Percentiles rank a stretch among this genome's conserved stretches.
Conservation (phyloP, 805 yeast genomes). For the Yarrowia divulgata region DNA sequence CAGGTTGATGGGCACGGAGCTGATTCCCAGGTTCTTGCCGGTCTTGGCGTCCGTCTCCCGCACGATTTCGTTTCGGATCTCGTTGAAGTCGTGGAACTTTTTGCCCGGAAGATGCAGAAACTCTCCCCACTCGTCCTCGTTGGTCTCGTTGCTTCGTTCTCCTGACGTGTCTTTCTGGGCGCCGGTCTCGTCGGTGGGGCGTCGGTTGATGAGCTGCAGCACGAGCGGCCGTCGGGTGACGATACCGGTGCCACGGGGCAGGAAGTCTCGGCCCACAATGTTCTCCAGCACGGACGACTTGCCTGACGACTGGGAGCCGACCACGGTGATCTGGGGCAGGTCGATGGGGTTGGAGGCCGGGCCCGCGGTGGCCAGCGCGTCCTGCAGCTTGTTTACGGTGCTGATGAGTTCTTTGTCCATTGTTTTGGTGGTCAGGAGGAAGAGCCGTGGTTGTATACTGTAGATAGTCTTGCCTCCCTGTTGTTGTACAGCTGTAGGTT, state of each 20-base stretch:
- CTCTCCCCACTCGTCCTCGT: slow-evolving; percentile 89
- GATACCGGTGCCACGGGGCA: slow-evolving; percentile 92
- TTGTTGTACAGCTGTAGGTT: background rate
- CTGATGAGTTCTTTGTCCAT: slow-evolving; percentile 37
- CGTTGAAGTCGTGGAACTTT: slow-evolving; percentile 85
- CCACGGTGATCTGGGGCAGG: slow-evolving; percentile 93
- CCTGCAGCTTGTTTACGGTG: slow-evolving; percentile 50
- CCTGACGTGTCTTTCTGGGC: background rate
- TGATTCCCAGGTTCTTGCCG: slow-evolving; percentile 78
- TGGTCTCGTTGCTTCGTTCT: slow-evolving; percentile 41
- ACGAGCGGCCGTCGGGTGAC: slow-evolving; percentile 90
- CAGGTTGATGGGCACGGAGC: slow-evolving; percentile 89
- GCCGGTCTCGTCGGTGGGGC: slow-evolving; percentile 51
- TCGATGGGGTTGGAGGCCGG: slow-evolving; percentile 93
- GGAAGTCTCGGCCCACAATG: slow-evolving; percentile 88
- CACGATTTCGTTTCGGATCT: slow-evolving; percentile 88
- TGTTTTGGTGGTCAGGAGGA: background rate
- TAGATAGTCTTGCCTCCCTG: too few relatives aligned
- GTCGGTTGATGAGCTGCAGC: slow-evolving; percentile 76
- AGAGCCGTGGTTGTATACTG: background rate
- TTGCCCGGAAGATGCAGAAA: slow-evolving; percentile 90
- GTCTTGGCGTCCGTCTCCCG: slow-evolving; percentile 87
- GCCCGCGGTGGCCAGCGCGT: slow-evolving; percentile 96
- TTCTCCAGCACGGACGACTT: slow-evolving; percentile 89
- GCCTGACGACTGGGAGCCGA: slow-evolving; percentile 90